These are phyloP conservation scores for Coffea eugenioides DNA, from an alignment of 257 asterid genomes.

Conservation along the genomic window DNA sequence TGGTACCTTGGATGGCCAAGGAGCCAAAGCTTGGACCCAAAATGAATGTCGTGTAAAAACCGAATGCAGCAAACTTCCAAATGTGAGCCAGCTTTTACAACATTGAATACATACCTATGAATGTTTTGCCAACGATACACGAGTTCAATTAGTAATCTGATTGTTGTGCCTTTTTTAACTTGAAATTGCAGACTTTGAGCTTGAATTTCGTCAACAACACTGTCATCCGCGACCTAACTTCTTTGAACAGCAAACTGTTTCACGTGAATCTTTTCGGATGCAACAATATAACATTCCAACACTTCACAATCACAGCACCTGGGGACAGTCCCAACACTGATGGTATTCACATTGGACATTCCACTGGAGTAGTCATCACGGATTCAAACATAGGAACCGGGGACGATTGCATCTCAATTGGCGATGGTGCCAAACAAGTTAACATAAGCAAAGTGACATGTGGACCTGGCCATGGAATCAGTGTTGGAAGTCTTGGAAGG, in stretches of 20 bases:
- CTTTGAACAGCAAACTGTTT: constrained; percentile 19
- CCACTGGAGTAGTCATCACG: neutral
- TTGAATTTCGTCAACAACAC: constrained; percentile 12
- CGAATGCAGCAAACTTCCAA: constrained; percentile 31
- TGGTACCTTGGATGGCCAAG: constrained; percentile 49
- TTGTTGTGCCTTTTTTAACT: neutral
- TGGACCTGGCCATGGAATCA: constrained; percentile 37
- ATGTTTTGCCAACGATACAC: too few relatives aligned
- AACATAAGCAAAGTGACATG: constrained; percentile 17
- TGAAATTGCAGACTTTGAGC: constrained; percentile 23
- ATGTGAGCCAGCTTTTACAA: constrained; percentile 1
- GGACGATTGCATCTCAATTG: constrained; percentile 31
- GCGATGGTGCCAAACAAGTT: constrained; percentile 21
- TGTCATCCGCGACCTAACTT: neutral
- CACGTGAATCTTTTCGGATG: constrained; percentile 2
- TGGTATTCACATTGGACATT: constrained; percentile 27
- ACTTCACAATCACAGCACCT: constrained; percentile 15
- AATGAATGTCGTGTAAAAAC: constrained; percentile 38
- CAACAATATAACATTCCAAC: neutral
- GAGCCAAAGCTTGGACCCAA: constrained; percentile 36
- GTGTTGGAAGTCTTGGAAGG: constrained; percentile 29
- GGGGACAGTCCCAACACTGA: constrained; percentile 25
- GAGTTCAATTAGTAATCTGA: too few relatives aligned
- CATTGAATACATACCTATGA: too few relatives aligned
- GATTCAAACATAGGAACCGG: constrained; percentile 18